Evolutionary conservation across 2,329 filamentous ascomycete species (phyloP), one percentile per base, ranked within the genome.

Genomic region (Colletotrichum sp.): DNA sequence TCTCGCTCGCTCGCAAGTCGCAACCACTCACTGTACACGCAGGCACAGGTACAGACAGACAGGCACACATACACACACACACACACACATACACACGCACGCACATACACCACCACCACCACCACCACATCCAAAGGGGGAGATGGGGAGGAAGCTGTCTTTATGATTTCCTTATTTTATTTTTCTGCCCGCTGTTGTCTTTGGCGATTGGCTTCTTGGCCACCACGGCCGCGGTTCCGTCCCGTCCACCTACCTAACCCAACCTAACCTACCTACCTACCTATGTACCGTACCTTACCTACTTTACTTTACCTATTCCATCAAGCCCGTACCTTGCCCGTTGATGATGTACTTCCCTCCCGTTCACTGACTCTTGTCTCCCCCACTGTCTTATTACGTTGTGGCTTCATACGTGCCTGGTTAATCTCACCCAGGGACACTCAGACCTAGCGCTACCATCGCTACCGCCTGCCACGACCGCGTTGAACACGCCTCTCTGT

Each of bases 371-470:
- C 72, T 74, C 72, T 74, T 74, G 72, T 71, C 72, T 72, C 72
- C 72, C 72, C 72, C 72, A 74, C 73, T 57, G 69, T 72, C 73
- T 75, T 75, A 72, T 75, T 75, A 61, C 73, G 61, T 66, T 72
- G 72, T 75, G 63, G 69, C 73, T 75, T 75, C 73, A 75, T 67
- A 67, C 72, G 67, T 66, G 68, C 61, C 68, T 72, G 68, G 63
- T 74, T 74, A 74, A 74, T 74, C 68, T 74, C 72, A 55, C 36
- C 61, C 67, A 61, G 72, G 72, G 39, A 72, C 72, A 71, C 73
- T 72, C 73, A 67, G 67, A 63, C 72, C 68, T n/a, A 67, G 39
- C 72, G 60, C 68, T 72, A 75, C 36, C 36, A 60, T 65, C 72
- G 67, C 72, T 65, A 36, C 67, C 67, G 60, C 28, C 32, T 21